phyloP scores from a whole-genome alignment of 371 early-diverging fungal species.

The Mortierella sp. region DNA sequence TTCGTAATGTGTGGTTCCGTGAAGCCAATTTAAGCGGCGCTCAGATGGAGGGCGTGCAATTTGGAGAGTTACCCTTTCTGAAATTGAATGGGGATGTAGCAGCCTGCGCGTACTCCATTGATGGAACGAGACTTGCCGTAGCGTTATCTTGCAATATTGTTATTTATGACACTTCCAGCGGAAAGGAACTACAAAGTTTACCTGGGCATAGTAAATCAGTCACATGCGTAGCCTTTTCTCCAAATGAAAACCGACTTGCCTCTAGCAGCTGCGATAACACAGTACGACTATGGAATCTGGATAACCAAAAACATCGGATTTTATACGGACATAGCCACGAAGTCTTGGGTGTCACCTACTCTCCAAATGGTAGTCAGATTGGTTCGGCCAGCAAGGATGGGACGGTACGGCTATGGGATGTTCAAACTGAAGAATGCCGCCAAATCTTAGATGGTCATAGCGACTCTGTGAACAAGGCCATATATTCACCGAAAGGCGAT shows the following conservation, averaged over 20 bases:
- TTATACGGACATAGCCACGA: too few relatives aligned
- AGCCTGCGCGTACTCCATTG: background rate
- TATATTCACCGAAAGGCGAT: too few relatives aligned
- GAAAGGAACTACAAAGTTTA: background rate
- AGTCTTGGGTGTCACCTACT: too few relatives aligned
- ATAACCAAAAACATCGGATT: background rate
- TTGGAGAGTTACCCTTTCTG: background rate
- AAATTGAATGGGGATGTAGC: background rate
- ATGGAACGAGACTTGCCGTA: background rate
- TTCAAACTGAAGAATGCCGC: too few relatives aligned
- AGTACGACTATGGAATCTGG: slow-evolving; percentile 10
- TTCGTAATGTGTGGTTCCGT: slow-evolving; percentile 5
- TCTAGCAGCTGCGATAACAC: background rate
- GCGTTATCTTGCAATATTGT: background rate
- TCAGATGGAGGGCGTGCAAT: background rate
- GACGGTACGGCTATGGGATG: too few relatives aligned
- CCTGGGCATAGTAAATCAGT: background rate
- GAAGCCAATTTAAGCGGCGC: background rate
- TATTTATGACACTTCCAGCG: background rate
- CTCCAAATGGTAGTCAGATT: too few relatives aligned
- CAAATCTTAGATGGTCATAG: too few relatives aligned
- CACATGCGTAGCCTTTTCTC: background rate
- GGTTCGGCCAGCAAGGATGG: too few relatives aligned
- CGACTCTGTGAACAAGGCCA: too few relatives aligned
- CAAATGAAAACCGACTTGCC: background rate